Conservation (phyloP, 108 stramenopile genomes). For the Asterionellopsis glacialis region DNA sequence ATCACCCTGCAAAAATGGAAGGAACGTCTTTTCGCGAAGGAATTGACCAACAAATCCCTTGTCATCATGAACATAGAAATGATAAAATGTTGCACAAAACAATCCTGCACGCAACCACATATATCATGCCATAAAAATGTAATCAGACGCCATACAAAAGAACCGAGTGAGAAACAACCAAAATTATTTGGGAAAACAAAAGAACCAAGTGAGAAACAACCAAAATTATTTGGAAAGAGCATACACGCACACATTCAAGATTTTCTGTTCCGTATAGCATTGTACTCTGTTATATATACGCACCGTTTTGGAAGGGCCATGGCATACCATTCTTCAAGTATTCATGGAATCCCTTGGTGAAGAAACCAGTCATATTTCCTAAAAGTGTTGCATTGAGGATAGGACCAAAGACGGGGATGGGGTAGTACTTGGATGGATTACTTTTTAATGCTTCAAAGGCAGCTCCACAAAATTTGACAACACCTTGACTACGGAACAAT, state of each 20-base stretch:
- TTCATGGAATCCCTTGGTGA: constrained; percentile 63
- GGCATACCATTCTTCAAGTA: constrained; percentile 64
- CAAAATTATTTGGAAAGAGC: too few species aligned
- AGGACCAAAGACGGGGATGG: constrained; percentile 74
- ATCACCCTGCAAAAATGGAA: constrained; percentile 25
- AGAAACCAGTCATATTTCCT: constrained; percentile 81
- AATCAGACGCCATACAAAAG: too few species aligned
- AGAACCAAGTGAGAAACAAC: too few species aligned
- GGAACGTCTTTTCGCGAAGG: constrained; percentile 36
- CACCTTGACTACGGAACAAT: constrained; percentile 62
- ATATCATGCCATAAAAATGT: too few species aligned
- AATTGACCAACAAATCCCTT: constrained; percentile 49
- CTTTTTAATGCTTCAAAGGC: constrained; percentile 49
- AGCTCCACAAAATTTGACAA: constrained; percentile 44
- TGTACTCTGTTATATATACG: not conserved
- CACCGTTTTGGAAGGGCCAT: constrained; percentile 78
- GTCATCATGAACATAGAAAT: constrained; percentile 67
- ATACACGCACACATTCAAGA: too few species aligned
- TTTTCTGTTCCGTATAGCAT: too few species aligned
- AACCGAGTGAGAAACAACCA: too few species aligned
- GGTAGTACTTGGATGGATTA: constrained; percentile 66
- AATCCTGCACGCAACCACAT: constrained; percentile 11
- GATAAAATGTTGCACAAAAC: constrained; percentile 65
- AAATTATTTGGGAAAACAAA: too few species aligned
- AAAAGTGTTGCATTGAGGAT: constrained; percentile 65